Percentiles rank a stretch among this genome's conserved stretches.
Conservation (phyloP, 306 rosid species). For the Prosopis cineraria region DNA sequence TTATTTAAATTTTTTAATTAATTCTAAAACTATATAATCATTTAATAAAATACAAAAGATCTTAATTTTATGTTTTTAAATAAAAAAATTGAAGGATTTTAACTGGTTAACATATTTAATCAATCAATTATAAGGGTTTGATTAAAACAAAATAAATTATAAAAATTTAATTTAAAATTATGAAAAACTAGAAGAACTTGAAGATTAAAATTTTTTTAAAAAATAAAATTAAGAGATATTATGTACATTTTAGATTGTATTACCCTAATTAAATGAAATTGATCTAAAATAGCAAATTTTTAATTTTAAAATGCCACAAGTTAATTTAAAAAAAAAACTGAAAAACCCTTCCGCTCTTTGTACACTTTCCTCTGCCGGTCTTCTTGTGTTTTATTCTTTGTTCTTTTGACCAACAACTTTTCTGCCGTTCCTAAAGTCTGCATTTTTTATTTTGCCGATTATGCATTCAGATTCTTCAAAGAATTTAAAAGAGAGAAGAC, state of each 20-base stretch:
- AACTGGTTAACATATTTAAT: too few relatives aligned
- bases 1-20: too few relatives aligned
- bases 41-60: too few relatives aligned
- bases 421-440: not conserved
- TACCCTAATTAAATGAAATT: not conserved
- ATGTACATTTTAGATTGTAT: not conserved
- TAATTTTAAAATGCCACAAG: not conserved
- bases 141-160: too few relatives aligned
- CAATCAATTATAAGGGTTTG: too few relatives aligned
- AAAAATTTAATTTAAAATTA: too few relatives aligned
- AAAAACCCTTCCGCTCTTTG: not conserved
- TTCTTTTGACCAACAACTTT: not conserved
- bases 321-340: not conserved
- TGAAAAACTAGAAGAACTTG: not conserved
- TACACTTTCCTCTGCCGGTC: not conserved
- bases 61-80: too few relatives aligned
- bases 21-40: too few relatives aligned
- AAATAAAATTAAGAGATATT: not conserved
- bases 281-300: not conserved
- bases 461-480: not conserved
- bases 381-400: not conserved
- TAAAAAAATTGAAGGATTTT: too few relatives aligned
- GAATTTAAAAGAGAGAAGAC: not conserved
- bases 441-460: not conserved
- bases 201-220: not conserved